Percentiles rank a stretch among this genome's conserved stretches.
These are phyloP conservation scores for Ophiostoma sp. DNA, from an alignment of 2,329 filamentous ascomycete species.

Conservation along the genomic window DNA sequence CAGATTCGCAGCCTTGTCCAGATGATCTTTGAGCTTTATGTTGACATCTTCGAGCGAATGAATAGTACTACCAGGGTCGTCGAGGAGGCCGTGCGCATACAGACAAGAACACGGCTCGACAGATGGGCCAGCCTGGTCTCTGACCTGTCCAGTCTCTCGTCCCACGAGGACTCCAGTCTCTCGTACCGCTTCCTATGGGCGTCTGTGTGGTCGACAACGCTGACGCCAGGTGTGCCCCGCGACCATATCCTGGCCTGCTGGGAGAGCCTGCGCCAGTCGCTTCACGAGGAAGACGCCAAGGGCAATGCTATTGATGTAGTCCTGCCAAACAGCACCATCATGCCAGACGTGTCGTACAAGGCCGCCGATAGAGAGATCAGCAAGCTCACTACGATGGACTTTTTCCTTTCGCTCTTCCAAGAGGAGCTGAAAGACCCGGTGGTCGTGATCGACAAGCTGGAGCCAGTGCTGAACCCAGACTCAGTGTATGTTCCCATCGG, in stretches of 20 bases:
- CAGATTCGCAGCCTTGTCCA: constrained; percentile 45
- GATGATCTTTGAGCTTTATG: constrained; percentile 57
- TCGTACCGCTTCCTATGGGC: constrained; percentile 54
- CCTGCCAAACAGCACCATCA: constrained; percentile 78
- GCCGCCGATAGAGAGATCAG: constrained; percentile 87
- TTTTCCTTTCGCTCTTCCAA: constrained; percentile 85
- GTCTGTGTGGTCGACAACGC: constrained; percentile 48
- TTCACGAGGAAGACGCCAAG: constrained; percentile 35
- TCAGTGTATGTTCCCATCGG: constrained; percentile 42
- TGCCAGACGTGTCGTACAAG: constrained; percentile 77
- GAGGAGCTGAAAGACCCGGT: constrained; percentile 75
- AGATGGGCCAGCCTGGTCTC: constrained; percentile 50
- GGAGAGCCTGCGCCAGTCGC: constrained; percentile 51
- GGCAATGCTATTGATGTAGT: constrained; percentile 34
- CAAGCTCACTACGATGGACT: constrained; percentile 91
- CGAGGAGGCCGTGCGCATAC: constrained; percentile 37
- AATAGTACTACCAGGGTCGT: constrained; percentile 46
- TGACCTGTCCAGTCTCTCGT: constrained; percentile 31
- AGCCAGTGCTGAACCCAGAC: constrained; percentile 78
- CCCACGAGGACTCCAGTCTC: constrained; percentile 27
- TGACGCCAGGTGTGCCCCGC: constrained; percentile 47
- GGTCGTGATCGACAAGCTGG: constrained; percentile 81
- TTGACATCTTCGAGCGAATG: constrained; percentile 56
- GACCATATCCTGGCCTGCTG: constrained; percentile 55
- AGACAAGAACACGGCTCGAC: constrained; percentile 46